These are phyloP conservation scores for Tuber melanosporum DNA, from an alignment of 495 filamentous ascomycete species.

Conservation along the genomic window DNA sequence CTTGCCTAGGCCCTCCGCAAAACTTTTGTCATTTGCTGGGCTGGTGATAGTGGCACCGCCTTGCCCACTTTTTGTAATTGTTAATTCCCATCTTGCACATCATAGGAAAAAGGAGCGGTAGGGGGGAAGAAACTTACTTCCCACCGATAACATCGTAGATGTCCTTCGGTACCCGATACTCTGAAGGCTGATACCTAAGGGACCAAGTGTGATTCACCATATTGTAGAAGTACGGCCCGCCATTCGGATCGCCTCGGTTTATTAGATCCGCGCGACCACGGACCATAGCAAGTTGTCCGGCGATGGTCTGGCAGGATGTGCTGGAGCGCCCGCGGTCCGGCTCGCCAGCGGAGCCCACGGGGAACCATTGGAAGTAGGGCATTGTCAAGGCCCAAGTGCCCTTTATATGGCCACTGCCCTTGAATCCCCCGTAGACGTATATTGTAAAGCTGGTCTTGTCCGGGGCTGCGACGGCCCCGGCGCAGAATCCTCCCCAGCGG, in stretches of 20 bases:
- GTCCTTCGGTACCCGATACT: constrained; percentile 16
- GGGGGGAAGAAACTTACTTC: constrained; percentile 10
- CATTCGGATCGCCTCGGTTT: neutral
- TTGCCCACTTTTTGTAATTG: constrained; percentile 6
- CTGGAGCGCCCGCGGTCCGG: neutral
- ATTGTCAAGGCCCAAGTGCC: neutral
- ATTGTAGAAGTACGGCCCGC: neutral
- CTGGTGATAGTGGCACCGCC: constrained; percentile 8
- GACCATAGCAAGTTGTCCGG: neutral
- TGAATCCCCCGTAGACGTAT: neutral
- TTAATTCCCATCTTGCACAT: neutral
- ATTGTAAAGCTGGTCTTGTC: neutral
- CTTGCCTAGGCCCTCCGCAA: neutral
- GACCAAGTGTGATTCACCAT: neutral
- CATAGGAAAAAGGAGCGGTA: neutral
- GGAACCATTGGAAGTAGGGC: neutral
- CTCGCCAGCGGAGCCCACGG: neutral
- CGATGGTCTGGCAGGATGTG: neutral
- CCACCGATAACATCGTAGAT: constrained; percentile 21
- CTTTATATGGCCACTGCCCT: neutral
- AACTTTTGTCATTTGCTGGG: constrained; percentile 8
- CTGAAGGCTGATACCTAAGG: neutral
- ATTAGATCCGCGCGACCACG: neutral
- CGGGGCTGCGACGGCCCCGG: neutral
- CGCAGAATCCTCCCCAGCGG: neutral